phyloP scores from a whole-genome alignment of 1,139 yeast species.

The Hansenula anomala region DNA sequence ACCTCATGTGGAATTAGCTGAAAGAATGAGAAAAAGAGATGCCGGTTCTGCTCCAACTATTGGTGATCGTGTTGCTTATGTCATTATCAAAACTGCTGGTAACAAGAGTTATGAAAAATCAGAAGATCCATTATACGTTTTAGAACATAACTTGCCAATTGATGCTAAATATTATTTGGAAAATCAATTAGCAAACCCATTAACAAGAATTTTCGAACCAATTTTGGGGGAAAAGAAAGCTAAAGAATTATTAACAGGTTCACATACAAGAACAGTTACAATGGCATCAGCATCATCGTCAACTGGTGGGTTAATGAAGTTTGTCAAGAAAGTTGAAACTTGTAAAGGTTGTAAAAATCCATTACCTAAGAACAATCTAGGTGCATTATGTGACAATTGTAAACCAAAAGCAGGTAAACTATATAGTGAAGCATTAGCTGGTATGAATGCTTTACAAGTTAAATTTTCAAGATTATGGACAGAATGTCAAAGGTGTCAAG shows the following conservation, averaged over 20 bases:
- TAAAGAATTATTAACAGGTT: constrained; percentile 70
- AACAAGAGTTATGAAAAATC: constrained; percentile 92
- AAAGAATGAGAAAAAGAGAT: constrained; percentile 93
- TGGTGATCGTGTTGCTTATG: constrained; percentile 98
- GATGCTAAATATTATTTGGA: constrained; percentile 94
- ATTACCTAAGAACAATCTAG: constrained; percentile 58
- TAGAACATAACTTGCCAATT: constrained; percentile 88
- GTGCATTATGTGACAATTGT: constrained; percentile 84
- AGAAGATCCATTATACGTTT: constrained; percentile 91
- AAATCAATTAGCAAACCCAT: constrained; percentile 88
- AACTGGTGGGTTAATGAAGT: constrained; percentile 83
- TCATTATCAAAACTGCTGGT: constrained; percentile 79
- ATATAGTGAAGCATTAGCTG: constrained; percentile 74
- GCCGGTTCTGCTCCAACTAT: constrained; percentile 95
- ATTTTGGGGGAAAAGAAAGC: constrained; percentile 86
- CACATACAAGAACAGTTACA: constrained; percentile 76
- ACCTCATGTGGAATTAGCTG: constrained; percentile 95
- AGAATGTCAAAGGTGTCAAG: constrained; percentile 97
- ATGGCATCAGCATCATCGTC: constrained; percentile 47
- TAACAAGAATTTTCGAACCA: constrained; percentile 92
- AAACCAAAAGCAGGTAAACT: constrained; percentile 66
- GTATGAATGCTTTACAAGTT: constrained; percentile 74
- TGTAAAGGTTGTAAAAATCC: constrained; percentile 90
- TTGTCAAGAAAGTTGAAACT: constrained; percentile 83
- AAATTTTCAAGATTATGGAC: constrained; percentile 94